These are phyloP conservation scores for Mycena polygramma DNA, from an alignment of 768 basidiomycete species.

Conservation along the genomic window DNA sequence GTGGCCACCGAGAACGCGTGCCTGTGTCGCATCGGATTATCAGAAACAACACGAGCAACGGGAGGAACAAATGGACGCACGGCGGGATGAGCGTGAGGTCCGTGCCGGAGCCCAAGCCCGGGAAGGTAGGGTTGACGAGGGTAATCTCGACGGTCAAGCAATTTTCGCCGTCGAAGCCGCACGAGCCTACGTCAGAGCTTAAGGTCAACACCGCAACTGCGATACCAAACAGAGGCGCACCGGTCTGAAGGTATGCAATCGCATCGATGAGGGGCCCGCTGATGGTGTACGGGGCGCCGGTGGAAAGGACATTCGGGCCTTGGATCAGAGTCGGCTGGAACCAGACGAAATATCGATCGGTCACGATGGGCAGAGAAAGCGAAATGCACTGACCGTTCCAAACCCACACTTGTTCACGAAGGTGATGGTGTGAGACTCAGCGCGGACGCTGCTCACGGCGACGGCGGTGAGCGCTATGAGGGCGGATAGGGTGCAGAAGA, in stretches of 20 bases:
- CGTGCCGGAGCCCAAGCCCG: slow-evolving; percentile 50
- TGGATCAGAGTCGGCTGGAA: slow-evolving; percentile 25
- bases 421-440: slow-evolving; percentile 17
- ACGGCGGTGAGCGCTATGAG: slow-evolving; percentile 8
- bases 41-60: no score
- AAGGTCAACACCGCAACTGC: no score
- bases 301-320: slow-evolving; percentile 14
- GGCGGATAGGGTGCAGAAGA: slow-evolving; percentile 19
- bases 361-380: not conserved
- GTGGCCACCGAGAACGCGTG: not conserved
- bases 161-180: slow-evolving; percentile 47
- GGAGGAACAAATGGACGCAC: slow-evolving; percentile 38
- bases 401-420: slow-evolving; percentile 22
- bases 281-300: slow-evolving; percentile 17
- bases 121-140: slow-evolving; percentile 47
- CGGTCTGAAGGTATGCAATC: slow-evolving; percentile 35
- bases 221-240: not conserved
- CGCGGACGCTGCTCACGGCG: not conserved
- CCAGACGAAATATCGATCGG: no score
- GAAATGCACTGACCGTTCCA: slow-evolving; percentile 11
- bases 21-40: not conserved
- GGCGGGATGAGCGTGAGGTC: slow-evolving; percentile 51
- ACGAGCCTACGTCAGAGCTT: not conserved
- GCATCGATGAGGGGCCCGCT: slow-evolving; percentile 24
- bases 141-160: slow-evolving; percentile 51